A percentile compares a stretch with the other conserved stretches of the same genome.
phyloP scores from a whole-genome alignment of 1,284 basidiomycete genomes.

The Tausonia pullulans region DNA sequence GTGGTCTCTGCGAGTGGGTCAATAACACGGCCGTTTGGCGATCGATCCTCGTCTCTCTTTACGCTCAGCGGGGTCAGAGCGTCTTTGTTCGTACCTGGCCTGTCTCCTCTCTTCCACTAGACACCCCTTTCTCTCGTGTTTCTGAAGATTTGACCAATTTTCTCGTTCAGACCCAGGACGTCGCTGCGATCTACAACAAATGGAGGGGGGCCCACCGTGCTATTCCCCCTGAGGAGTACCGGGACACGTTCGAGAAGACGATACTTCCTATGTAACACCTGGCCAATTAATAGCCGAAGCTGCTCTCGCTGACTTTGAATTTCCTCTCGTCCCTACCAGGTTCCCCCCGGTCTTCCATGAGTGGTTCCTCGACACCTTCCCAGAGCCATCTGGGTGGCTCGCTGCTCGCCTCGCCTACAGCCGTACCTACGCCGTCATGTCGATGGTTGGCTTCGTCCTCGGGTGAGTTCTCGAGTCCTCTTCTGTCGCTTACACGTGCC shows the following conservation, averaged over 20 bases:
- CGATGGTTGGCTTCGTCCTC: conserved; percentile 95
- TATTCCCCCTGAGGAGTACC: too few species aligned
- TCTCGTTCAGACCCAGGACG: too few species aligned
- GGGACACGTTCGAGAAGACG: too few species aligned
- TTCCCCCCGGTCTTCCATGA: conserved; percentile 85
- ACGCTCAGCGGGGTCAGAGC: conserved; percentile 31
- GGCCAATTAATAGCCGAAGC: too few species aligned
- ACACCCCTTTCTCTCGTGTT: conserved; percentile 7
- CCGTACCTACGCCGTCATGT: conserved; percentile 92
- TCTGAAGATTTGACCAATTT: not conserved
- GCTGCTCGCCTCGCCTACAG: conserved; percentile 75
- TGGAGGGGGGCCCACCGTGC: too few species aligned
- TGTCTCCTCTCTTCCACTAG: conserved; percentile 6
- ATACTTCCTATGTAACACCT: too few species aligned
- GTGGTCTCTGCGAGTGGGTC: conserved; percentile 98
- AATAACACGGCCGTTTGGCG: conserved; percentile 56
- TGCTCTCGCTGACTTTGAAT: not conserved
- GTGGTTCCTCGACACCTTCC: conserved; percentile 95
- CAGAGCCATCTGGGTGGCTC: conserved; percentile 92
- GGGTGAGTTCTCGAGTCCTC: conserved; percentile 47
- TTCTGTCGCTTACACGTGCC: not conserved
- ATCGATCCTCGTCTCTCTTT: too few species aligned
- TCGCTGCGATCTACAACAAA: too few species aligned
- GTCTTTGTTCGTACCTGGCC: conserved; percentile 46
- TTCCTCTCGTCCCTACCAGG: conserved; percentile 32